phyloP scores from a whole-genome alignment of 2,329 filamentous ascomycete species.

The Myriosclerotinia duriaeana region DNA sequence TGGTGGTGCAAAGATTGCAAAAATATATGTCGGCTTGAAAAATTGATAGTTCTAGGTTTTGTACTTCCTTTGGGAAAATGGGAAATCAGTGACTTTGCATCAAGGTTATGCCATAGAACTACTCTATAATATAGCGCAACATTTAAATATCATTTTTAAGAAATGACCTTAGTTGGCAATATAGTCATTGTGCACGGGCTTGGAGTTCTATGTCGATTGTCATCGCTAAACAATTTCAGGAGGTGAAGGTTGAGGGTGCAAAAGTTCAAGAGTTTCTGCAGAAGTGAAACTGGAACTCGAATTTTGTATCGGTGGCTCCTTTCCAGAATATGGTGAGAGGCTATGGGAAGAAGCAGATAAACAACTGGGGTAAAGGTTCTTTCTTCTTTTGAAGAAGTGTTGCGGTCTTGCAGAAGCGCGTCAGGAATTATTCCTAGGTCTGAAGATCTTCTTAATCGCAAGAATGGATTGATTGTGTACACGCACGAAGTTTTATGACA shows the following conservation, averaged over 20 bases:
- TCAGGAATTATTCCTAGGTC: too few species aligned
- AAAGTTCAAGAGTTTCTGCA: neutral
- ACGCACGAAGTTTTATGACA: too few species aligned
- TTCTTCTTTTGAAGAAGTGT: too few species aligned
- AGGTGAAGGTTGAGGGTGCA: neutral
- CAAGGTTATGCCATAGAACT: too few species aligned
- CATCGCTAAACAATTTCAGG: neutral
- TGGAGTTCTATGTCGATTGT: neutral
- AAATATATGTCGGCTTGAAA: neutral
- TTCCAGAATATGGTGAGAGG: neutral
- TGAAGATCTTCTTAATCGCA: too few species aligned
- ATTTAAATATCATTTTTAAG: neutral
- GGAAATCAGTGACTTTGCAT: too few species aligned
- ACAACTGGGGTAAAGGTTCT: neutral
- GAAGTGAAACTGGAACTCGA: neutral
- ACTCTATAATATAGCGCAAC: neutral
- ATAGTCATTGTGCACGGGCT: neutral
- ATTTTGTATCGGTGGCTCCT: neutral
- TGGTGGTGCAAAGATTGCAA: too few species aligned
- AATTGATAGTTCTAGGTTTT: neutral
- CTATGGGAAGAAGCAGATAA: neutral
- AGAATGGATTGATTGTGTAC: too few species aligned
- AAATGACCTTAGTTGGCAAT: neutral
- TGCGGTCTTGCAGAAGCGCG: too few species aligned
- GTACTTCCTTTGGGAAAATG: neutral